Base-by-base conservation (phyloP, 2,329 filamentous ascomycete genomes). In the Fusarium nelsonii region DNA sequence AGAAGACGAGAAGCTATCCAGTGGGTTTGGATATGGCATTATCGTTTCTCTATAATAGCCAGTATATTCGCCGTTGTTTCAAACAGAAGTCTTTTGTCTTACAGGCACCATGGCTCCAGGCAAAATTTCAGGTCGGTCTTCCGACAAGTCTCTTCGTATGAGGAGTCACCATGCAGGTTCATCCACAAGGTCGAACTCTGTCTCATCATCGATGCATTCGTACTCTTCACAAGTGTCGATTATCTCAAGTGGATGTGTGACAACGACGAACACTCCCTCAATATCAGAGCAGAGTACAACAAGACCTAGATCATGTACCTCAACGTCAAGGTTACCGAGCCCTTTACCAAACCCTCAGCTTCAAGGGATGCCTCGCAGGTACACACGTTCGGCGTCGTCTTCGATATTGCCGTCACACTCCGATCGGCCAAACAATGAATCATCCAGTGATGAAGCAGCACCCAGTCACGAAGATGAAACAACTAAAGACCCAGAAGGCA, bases 21-120 rank as follows among this genome's bases (percentile, higher is more conserved):
- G 18, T 16, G 18, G 4, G 2, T 9, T 4, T 14, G 6, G 0
- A 4, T 6, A 0, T 1, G n/a, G 0, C 8, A 3, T 5, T 28
- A 8, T 1, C 11, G 3, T 0, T 4, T 7, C 9, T 32, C 4
- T 30, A 45, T 45, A 30, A 45, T 9, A 8, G 14, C 43, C 1
- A 2, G 30, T 15, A 30, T 30, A 3, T 30, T 11, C 30, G 10
- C 30, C 8, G 10, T 30, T 30, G 9, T 30, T 30, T 11, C 30
- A 11, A 9, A 30, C 30, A 4, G 8, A 30, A 30, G 8, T 18
- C 4, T 23, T 23, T 23, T 23, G 23, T 23, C 23, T 23, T 23
- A 0, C 15, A 41, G 20, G 3, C 20, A 2, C 15, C 28, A 50
- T 50, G 46, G 23, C 23, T n/a, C 12, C n/a, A 8, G 7, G 16